Evolutionary conservation across 179 eudicot species (phyloP).

Genomic region (Silene noctiflora): DNA sequence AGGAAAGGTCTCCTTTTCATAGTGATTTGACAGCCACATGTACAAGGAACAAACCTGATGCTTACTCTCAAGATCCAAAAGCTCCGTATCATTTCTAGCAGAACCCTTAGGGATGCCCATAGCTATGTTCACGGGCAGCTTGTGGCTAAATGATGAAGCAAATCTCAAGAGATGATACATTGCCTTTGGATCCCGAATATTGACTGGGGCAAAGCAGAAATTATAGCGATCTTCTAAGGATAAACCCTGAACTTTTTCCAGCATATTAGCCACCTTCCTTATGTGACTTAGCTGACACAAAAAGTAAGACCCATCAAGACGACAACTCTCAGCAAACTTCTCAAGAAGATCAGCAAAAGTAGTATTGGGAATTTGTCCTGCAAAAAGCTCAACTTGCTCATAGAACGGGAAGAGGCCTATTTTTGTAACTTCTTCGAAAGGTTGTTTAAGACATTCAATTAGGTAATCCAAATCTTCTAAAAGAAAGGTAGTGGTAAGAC

Average conservation of each 20-base stretch:
- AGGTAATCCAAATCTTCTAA: constrained; percentile 70
- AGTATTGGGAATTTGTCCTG: constrained; percentile 53
- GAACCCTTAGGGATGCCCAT: constrained; percentile 79
- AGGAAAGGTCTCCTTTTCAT: constrained; percentile 67
- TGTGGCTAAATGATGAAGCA: constrained; percentile 62
- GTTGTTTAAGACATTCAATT: constrained; percentile 69
- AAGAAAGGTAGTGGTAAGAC: constrained; percentile 66
- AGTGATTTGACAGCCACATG: constrained; percentile 80
- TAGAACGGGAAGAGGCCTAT: constrained; percentile 80
- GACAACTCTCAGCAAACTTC: constrained; percentile 57
- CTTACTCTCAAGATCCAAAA: constrained; percentile 81
- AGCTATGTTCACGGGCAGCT: constrained; percentile 70
- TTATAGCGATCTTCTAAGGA: constrained; percentile 81
- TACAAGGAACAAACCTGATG: constrained; percentile 85
- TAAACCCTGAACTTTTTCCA: constrained; percentile 69
- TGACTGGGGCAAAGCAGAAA: constrained; percentile 89
- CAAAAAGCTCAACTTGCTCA: constrained; percentile 87
- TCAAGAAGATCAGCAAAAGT: constrained; percentile 63
- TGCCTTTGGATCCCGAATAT: constrained; percentile 80
- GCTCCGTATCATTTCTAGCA: constrained; percentile 77
- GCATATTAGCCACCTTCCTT: constrained; percentile 74
- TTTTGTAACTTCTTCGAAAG: constrained; percentile 64
- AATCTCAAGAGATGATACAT: constrained; percentile 80
- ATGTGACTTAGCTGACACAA: constrained; percentile 58
- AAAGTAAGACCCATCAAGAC: constrained; percentile 78